These are phyloP conservation scores for Beauveria rudraprayagi DNA, from an alignment of 2,329 filamentous ascomycete genomes.

Conservation along the genomic window DNA sequence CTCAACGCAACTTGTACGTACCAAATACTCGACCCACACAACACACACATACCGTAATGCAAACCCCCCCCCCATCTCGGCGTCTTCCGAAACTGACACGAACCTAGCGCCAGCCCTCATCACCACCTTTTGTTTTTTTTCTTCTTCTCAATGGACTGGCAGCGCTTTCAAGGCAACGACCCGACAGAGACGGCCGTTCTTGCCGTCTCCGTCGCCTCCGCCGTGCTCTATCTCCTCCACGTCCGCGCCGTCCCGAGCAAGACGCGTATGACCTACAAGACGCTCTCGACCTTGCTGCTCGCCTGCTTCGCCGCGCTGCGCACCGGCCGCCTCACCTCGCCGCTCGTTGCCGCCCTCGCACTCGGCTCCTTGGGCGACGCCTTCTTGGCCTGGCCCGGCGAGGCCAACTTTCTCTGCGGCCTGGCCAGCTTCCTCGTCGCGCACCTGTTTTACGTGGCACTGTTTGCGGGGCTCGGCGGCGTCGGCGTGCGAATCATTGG, in stretches of 20 bases:
- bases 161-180: neutral
- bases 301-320: constrained; percentile 15
- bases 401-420: constrained; percentile 24
- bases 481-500: constrained; percentile 12
- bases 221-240: constrained; percentile 16
- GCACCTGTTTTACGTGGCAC: constrained; percentile 25
- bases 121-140: no score
- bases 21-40: neutral
- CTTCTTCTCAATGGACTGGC: neutral
- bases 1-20: neutral
- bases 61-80: neutral
- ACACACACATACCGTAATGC: neutral
- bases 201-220: constrained; percentile 5
- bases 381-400: constrained; percentile 27
- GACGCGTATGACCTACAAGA: constrained; percentile 24
- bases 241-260: constrained; percentile 17
- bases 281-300: constrained; percentile 24
- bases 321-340: constrained; percentile 11
- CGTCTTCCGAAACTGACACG: neutral
- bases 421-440: constrained; percentile 26
- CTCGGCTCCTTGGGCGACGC: constrained; percentile 28
- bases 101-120: neutral
- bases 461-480: constrained; percentile 16
- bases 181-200: constrained; percentile 10
- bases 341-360: constrained; percentile 21